Evolutionary conservation across 2,329 filamentous ascomycete species (phyloP).

Genomic region (Colletotrichum ledebouriae): DNA sequence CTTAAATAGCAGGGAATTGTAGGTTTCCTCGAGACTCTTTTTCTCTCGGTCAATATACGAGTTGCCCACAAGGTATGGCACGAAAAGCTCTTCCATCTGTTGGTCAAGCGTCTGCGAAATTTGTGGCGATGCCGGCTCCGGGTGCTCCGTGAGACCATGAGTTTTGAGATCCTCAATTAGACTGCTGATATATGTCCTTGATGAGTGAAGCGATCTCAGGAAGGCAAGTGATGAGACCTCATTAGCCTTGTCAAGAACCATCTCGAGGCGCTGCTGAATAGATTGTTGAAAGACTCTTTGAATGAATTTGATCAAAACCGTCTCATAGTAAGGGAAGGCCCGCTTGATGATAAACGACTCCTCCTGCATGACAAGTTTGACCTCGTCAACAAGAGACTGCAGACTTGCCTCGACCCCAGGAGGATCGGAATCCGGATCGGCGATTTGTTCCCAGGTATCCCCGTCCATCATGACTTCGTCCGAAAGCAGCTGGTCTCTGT

Average conservation of each 20-base stretch:
- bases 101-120: slow-evolving; percentile 82
- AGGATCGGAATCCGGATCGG: slow-evolving; percentile 93
- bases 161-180: slow-evolving; percentile 94
- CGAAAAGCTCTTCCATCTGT: slow-evolving; percentile 82
- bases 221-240: slow-evolving; percentile 94
- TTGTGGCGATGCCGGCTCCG: slow-evolving; percentile 88
- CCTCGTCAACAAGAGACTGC: slow-evolving; percentile 93
- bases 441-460: slow-evolving; percentile 89
- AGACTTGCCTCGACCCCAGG: slow-evolving; percentile 92
- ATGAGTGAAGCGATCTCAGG: slow-evolving; percentile 89
- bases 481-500: slow-evolving; percentile 89
- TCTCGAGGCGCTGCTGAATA: slow-evolving; percentile 94
- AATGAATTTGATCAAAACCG: slow-evolving; percentile 91
- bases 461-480: slow-evolving; percentile 84
- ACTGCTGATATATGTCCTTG: slow-evolving; percentile 87
- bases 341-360: slow-evolving; percentile 97
- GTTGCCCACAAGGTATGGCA: slow-evolving; percentile 77
- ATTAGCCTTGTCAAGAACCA: slow-evolving; percentile 95
- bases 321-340: slow-evolving; percentile 96
- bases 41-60: slow-evolving; percentile 79
- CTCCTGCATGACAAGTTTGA: slow-evolving; percentile 95
- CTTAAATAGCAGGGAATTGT: slow-evolving; percentile 94
- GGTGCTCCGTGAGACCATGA: slow-evolving; percentile 95
- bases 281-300: slow-evolving; percentile 98
- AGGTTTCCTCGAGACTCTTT: slow-evolving; percentile 81